Conservation (phyloP, 140 eudicot genomes). For the Anethum foeniculum region DNA sequence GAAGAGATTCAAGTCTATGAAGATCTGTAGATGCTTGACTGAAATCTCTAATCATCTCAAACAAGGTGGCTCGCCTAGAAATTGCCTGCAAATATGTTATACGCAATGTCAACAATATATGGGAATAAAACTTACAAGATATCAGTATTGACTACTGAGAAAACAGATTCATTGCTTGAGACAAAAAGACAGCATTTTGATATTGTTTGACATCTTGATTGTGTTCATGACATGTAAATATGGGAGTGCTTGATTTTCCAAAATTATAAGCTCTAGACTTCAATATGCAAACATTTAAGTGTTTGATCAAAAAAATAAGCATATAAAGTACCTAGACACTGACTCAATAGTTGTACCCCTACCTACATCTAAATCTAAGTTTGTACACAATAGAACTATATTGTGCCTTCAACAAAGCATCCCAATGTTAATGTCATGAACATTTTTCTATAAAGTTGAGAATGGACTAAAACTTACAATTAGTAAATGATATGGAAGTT, state of each 20-base stretch:
- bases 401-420: background rate
- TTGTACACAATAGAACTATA: background rate
- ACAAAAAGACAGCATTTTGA: background rate
- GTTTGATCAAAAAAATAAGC: background rate
- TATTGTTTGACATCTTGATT: background rate
- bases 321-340: background rate
- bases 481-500: slow-evolving; percentile 1
- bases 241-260: background rate
- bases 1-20: slow-evolving; percentile 50
- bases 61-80: slow-evolving; percentile 69
- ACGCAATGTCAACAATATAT: background rate
- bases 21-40: slow-evolving; percentile 71
- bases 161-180: background rate
- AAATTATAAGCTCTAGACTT: background rate
- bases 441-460: background rate
- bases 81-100: slow-evolving; percentile 43
- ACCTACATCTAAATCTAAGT: background rate
- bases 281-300: background rate
- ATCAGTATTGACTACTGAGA: background rate
- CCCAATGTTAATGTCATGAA: background rate
- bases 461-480: background rate
- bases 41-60: slow-evolving; percentile 85
- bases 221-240: background rate
- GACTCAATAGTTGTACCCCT: background rate
- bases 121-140: background rate